Evolutionary conservation across 352 stramenopile genomes (phyloP).

Genomic region (Elongisporangium prolatum): DNA sequence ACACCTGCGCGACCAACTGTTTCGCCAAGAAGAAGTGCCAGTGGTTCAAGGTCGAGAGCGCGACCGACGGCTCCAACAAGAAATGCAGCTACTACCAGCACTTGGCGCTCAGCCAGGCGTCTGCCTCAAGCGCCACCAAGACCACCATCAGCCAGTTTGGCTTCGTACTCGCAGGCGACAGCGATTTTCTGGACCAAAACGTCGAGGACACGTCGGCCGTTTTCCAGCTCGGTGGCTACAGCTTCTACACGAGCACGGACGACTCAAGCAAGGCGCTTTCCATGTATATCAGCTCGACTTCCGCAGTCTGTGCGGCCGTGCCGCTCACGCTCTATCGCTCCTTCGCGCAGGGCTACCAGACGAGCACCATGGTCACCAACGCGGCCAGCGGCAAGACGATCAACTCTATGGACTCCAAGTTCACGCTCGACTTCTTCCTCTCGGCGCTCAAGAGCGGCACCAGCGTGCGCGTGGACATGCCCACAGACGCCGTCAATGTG

Average conservation of each 20-base stretch:
- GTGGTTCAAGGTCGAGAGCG: constrained; percentile 23
- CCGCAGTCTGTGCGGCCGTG: constrained; percentile 13
- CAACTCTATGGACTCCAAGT: constrained; percentile 33
- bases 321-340: constrained; percentile 27
- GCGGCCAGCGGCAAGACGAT: constrained; percentile 24
- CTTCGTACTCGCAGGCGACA: constrained; percentile 20
- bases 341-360: constrained; percentile 26
- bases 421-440: constrained; percentile 19
- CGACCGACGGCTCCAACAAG: constrained; percentile 11
- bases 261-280: constrained; percentile 19
- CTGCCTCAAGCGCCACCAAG: constrained; percentile 3
- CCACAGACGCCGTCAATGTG: constrained; percentile 26
- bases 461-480: constrained; percentile 7
- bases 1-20: constrained; percentile 23
- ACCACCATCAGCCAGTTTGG: constrained; percentile 18
- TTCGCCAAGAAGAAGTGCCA: constrained; percentile 25
- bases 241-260: constrained; percentile 24
- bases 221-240: constrained; percentile 16
- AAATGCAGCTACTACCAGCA: constrained; percentile 26
- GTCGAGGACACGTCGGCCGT: constrained; percentile 8
- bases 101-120: constrained; percentile 9
- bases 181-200: constrained; percentile 28
- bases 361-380: constrained; percentile 21
- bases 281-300: constrained; percentile 16
- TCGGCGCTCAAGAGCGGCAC: constrained; percentile 10